Percentiles rank a stretch among this genome's conserved stretches.
These are phyloP conservation scores for Penicillium decumbens DNA, from an alignment of 2,329 filamentous ascomycete genomes.

Conservation along the genomic window DNA sequence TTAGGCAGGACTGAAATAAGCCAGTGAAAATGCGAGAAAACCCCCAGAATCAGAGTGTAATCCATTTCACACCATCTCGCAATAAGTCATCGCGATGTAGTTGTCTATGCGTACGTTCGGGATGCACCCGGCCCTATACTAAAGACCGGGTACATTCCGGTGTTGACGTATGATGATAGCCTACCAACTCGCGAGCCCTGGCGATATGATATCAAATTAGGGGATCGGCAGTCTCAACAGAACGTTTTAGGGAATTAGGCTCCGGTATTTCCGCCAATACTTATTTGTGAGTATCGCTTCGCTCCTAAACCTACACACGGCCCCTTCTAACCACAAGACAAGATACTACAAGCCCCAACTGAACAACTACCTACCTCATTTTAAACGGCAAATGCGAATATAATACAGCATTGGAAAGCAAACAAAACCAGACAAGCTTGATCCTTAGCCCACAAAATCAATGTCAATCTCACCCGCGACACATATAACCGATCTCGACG, in stretches of 20 bases:
- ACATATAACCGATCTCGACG: neutral
- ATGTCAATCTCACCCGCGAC: neutral
- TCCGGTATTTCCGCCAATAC: neutral
- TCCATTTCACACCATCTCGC: neutral
- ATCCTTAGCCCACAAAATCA: neutral
- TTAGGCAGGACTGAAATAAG: neutral
- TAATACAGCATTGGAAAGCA: neutral
- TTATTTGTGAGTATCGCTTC: neutral
- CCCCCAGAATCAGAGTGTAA: neutral
- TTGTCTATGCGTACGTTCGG: slow-evolving; percentile 4
- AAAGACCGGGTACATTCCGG: slow-evolving; percentile 15
- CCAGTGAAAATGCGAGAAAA: neutral
- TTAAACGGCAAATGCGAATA: neutral
- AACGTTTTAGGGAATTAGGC: neutral
- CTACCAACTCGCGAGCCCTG: slow-evolving; percentile 6
- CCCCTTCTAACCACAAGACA: neutral
- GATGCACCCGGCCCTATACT: slow-evolving; percentile 12
- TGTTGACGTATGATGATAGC: slow-evolving; percentile 12
- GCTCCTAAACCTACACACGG: neutral
- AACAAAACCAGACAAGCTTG: neutral
- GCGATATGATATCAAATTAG: neutral
- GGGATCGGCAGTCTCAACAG: neutral
- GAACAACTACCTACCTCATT: neutral
- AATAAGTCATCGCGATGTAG: neutral
- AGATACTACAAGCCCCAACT: neutral